These are phyloP conservation scores for Trametes gibbosa DNA, from an alignment of 768 basidiomycete species.

Conservation along the genomic window DNA sequence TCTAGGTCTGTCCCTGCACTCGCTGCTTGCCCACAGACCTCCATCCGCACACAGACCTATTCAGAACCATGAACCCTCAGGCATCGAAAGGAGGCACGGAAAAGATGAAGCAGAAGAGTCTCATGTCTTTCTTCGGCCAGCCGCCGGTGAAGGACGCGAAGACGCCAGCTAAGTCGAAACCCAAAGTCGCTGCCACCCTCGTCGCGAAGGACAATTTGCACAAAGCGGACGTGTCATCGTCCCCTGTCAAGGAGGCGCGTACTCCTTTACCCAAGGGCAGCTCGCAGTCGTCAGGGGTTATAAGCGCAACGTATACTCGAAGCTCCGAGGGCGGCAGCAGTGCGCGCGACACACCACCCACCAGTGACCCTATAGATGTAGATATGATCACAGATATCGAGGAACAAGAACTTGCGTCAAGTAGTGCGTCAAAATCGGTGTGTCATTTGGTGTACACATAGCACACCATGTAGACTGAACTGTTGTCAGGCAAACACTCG, in stretches of 20 bases:
- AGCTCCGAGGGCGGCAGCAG: constrained; percentile 52
- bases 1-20: not conserved
- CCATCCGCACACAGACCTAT: not conserved
- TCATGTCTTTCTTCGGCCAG: constrained; percentile 63
- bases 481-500: not conserved
- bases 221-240: constrained; percentile 13
- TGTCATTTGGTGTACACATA: not conserved
- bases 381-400: constrained; percentile 62
- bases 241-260: constrained; percentile 17
- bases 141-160: constrained; percentile 6
- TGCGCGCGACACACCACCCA: constrained; percentile 61
- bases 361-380: constrained; percentile 75
- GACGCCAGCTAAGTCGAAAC: not conserved
- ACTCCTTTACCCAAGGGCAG: constrained; percentile 20
- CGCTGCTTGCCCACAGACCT: too few relatives aligned
- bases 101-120: constrained; percentile 67
- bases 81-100: not conserved
- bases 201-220: constrained; percentile 16
- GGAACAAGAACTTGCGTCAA: constrained; percentile 31
- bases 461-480: not conserved
- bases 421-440: constrained; percentile 15
- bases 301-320: constrained; percentile 33
- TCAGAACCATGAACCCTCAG: constrained; percentile 2
- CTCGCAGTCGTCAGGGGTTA: constrained; percentile 40
- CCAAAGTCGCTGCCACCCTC: constrained; percentile 8